phyloP scores from a whole-genome alignment of 2,329 filamentous ascomycete genomes.

The Paecilomyces niveus region DNA sequence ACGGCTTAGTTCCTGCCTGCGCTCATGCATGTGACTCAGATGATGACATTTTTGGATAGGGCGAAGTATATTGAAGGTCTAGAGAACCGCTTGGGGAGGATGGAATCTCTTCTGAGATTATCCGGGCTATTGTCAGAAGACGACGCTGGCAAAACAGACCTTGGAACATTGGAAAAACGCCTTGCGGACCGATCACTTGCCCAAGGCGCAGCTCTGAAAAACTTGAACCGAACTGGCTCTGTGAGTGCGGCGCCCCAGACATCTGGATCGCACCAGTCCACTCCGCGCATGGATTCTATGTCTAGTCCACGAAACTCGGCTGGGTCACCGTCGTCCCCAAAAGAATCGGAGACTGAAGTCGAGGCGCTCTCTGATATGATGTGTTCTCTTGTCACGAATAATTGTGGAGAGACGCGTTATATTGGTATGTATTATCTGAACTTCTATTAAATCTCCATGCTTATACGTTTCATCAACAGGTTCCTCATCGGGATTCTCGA shows the following conservation, averaged over 20 bases:
- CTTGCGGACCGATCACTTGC: slow-evolving; percentile 45
- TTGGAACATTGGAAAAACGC: slow-evolving; percentile 79
- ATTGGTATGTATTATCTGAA: slow-evolving; percentile 58
- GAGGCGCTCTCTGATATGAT: slow-evolving; percentile 95
- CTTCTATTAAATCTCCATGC: slow-evolving; percentile 11
- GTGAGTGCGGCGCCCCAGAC: slow-evolving; percentile 24
- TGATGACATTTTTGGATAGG: slow-evolving; percentile 37
- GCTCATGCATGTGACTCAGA: slow-evolving; percentile 8
- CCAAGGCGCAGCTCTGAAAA: slow-evolving; percentile 28
- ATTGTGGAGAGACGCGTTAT: slow-evolving; percentile 88
- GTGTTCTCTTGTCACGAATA: slow-evolving; percentile 95
- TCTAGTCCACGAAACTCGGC: slow-evolving; percentile 45
- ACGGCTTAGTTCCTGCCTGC: slow-evolving; percentile 25
- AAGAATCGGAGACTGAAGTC: slow-evolving; percentile 60
- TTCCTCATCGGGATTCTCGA: slow-evolving; percentile 95
- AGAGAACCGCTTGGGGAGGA: slow-evolving; percentile 87
- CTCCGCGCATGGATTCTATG: slow-evolving; percentile 39
- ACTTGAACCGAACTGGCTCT: slow-evolving; percentile 20
- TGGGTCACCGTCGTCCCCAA: slow-evolving; percentile 47
- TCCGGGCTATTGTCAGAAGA: slow-evolving; percentile 83
- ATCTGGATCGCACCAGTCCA: slow-evolving; percentile 35
- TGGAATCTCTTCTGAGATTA: slow-evolving; percentile 84
- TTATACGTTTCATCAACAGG: slow-evolving; percentile 43
- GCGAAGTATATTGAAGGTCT: slow-evolving; percentile 97
- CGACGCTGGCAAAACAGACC: slow-evolving; percentile 75